phyloP scores from a whole-genome alignment of 2,329 filamentous ascomycete genomes.

The Pseudogymnoascus sp. region DNA sequence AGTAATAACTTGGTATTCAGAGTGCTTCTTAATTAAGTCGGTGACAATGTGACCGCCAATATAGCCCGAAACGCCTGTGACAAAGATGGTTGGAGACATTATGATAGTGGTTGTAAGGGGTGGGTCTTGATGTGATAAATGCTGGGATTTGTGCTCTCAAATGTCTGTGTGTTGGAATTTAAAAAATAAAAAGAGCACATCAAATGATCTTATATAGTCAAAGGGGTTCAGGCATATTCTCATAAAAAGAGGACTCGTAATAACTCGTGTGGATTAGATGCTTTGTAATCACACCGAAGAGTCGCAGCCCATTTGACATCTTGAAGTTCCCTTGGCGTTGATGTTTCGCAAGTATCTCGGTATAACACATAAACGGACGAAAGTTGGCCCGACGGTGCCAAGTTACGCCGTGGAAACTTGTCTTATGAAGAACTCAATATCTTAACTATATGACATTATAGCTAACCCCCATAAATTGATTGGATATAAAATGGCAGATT shows the following conservation, averaged over 20 bases:
- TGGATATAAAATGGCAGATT: neutral
- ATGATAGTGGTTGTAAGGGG: neutral
- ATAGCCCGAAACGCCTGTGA: constrained; percentile 17
- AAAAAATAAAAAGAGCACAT: neutral
- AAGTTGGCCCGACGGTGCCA: neutral
- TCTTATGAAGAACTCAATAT: neutral
- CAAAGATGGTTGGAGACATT: constrained; percentile 16
- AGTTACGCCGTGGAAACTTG: neutral
- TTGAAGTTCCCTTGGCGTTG: neutral
- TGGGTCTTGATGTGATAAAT: neutral
- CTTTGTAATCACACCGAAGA: neutral
- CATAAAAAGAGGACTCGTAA: neutral
- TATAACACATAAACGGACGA: neutral
- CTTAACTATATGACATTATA: neutral
- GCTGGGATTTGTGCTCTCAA: neutral
- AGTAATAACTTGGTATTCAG: constrained; percentile 13
- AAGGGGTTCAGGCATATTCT: neutral
- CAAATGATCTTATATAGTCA: neutral
- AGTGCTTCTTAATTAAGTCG: constrained; percentile 12
- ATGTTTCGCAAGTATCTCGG: neutral
- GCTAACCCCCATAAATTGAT: too few relatives aligned
- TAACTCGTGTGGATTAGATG: neutral
- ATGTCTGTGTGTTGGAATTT: neutral
- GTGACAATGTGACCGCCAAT: constrained; percentile 15
- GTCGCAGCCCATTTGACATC: neutral